A percentile compares a stretch with the other conserved stretches of the same genome.
These are phyloP conservation scores for Lomentospora prolificans DNA, from an alignment of 2,329 filamentous ascomycete genomes.

Conservation along the genomic window DNA sequence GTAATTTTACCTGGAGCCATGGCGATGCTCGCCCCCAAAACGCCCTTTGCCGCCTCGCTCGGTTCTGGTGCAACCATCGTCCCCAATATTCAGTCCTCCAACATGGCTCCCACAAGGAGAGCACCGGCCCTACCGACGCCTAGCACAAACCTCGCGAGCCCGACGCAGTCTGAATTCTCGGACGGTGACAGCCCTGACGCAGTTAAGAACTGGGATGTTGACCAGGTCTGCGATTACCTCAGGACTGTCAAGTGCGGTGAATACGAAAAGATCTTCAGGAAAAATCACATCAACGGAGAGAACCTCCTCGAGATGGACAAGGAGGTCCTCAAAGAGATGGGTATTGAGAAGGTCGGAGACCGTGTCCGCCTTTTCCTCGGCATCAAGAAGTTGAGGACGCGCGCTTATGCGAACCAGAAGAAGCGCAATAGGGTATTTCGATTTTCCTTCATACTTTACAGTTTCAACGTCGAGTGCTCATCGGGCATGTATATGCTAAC, in stretches of 20 bases:
- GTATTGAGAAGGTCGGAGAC: slow-evolving; percentile 95
- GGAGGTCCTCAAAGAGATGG: slow-evolving; percentile 92
- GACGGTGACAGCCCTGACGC: slow-evolving; percentile 68
- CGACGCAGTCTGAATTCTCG: slow-evolving; percentile 88
- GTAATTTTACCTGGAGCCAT: slow-evolving; percentile 30
- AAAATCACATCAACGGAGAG: slow-evolving; percentile 95
- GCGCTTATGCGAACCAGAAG: slow-evolving; percentile 65
- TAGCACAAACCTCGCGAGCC: slow-evolving; percentile 60
- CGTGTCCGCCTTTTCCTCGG: slow-evolving; percentile 81
- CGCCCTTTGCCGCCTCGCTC: slow-evolving; percentile 54
- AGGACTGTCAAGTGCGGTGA: slow-evolving; percentile 85
- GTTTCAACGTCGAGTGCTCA: slow-evolving; percentile 1
- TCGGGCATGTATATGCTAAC: background rate
- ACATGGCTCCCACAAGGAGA: slow-evolving; percentile 42
- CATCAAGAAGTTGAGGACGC: slow-evolving; percentile 74
- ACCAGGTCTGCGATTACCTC: slow-evolving; percentile 84
- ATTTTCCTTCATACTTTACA: slow-evolving; percentile 8
- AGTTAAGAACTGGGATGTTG: slow-evolving; percentile 82
- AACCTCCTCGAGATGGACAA: slow-evolving; percentile 96
- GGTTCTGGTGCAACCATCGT: slow-evolving; percentile 11
- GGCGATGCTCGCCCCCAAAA: slow-evolving; percentile 72
- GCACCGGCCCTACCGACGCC: slow-evolving; percentile 36
- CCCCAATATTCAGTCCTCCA: slow-evolving; percentile 32
- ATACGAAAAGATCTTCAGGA: slow-evolving; percentile 81
- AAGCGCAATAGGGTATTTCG: slow-evolving; percentile 72